Base-by-base conservation (phyloP, 139 green algal species). In the Axilococcus clingmanii region DNA sequence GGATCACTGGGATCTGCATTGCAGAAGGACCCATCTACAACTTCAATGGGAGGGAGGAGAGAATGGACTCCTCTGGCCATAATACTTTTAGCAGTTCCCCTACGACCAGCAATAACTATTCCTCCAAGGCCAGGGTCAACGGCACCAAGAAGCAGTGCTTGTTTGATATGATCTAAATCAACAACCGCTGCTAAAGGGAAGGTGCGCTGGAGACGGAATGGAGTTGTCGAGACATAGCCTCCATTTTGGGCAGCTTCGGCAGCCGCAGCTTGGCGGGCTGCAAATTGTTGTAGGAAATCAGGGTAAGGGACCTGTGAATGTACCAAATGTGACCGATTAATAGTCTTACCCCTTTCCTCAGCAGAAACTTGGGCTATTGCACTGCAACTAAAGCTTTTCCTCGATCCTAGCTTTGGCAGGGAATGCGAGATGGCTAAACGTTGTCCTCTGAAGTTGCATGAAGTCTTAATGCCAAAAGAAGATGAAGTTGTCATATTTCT, bases 41-140 rank as follows among this genome's bases (percentile, higher is more conserved):
- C 76, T 67, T 99, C 92, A 31, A 99, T 99, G 27, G 92, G 92
- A 7, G 92, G 92, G 62, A 99, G 66, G 49, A 99, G 73, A 16
- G 82, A 73, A 63, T 96, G 88, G 50, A 99, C 55, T 24, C 92
- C 92, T 41, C 92, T 72, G 0, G 92, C 92, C 87, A 99, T 96
- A 36, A 99, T 73, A 6, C 85, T 95, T 65, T 99, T 99, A 59
- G 82, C 88, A 4, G 91, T 98, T 40, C 91, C 91, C 25, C 91
- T 57, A 30, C 81, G 66, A 0, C 92, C 93, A 11, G 81, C 69
- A 58, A 99, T 99, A 49, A 78, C 83, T 38, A 99, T 88, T 52
- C 92, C 92, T 29, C 92, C 92, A 15, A 98, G 58, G 14, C 59
- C 61, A 2, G 58, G 84, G 69, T 97, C 90, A 17, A 96, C 78